phyloP scores from a whole-genome alignment of 2,329 filamentous ascomycete genomes.

The Botrytis paeoniae region DNA sequence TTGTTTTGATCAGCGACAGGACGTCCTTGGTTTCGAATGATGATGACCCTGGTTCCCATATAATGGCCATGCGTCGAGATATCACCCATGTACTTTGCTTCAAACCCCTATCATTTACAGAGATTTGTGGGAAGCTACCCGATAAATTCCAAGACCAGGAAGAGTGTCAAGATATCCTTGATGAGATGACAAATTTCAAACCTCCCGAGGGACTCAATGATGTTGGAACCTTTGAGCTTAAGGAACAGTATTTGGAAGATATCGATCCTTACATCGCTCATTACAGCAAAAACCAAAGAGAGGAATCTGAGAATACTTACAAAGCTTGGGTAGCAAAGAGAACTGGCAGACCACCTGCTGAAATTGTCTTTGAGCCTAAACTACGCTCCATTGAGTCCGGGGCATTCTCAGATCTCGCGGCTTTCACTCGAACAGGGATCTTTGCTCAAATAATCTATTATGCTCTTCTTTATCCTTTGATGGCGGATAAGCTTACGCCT shows the following conservation, averaged over 20 bases:
- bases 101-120: conserved; percentile 91
- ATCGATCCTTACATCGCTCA: conserved; percentile 95
- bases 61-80: conserved; percentile 77
- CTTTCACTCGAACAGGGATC: conserved; percentile 77
- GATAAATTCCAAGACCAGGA: conserved; percentile 89
- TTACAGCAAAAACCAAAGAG: conserved; percentile 94
- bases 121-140: conserved; percentile 79
- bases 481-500: conserved; percentile 65
- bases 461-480: conserved; percentile 75
- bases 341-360: conserved; percentile 73
- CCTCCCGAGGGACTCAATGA: conserved; percentile 88
- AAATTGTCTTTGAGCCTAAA: conserved; percentile 89
- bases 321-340: conserved; percentile 84
- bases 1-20: conserved; percentile 86
- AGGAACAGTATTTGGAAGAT: conserved; percentile 78
- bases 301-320: conserved; percentile 89
- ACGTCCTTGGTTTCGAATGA: conserved; percentile 71
- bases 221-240: conserved; percentile 90
- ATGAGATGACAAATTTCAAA: conserved; percentile 85
- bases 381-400: conserved; percentile 73
- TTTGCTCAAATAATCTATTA: conserved; percentile 92
- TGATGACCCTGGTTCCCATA: conserved; percentile 61
- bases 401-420: conserved; percentile 71
- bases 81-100: conserved; percentile 94
- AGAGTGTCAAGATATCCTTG: conserved; percentile 78